Evolutionary conservation across 306 rosid genomes (phyloP).

Genomic region (Quercus gilva): DNA sequence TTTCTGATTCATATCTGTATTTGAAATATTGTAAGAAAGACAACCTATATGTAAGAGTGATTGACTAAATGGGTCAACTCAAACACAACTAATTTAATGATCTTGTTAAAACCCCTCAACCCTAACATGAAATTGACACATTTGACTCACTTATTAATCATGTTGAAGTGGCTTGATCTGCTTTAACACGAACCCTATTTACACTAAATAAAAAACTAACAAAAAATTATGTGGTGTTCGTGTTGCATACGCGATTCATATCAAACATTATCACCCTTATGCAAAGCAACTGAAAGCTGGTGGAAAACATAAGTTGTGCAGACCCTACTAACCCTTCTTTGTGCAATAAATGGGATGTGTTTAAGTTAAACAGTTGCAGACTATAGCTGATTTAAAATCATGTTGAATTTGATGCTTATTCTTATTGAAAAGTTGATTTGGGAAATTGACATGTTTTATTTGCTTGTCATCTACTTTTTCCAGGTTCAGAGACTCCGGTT

Average conservation of each 20-base stretch:
- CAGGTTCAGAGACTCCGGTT: slow-evolving; percentile 36
- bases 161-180: too few relatives aligned
- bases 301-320: background rate
- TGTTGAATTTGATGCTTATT: background rate
- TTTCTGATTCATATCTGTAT: background rate
- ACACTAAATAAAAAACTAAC: too few relatives aligned
- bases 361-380: background rate
- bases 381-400: background rate
- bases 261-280: too few relatives aligned
- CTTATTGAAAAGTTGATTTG: background rate
- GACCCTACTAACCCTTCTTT: background rate
- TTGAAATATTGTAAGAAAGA: background rate
- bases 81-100: too few relatives aligned
- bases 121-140: too few relatives aligned
- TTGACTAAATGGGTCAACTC: too few relatives aligned
- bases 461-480: slow-evolving; percentile 9
- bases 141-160: too few relatives aligned
- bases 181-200: too few relatives aligned
- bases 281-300: background rate
- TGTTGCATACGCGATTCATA: too few relatives aligned
- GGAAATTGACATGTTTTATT: background rate
- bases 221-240: too few relatives aligned
- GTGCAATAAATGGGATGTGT: background rate
- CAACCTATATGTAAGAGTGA: background rate
- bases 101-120: too few relatives aligned